Conservation (phyloP, 2,329 filamentous ascomycete species). For the Talaromyces sp. region DNA sequence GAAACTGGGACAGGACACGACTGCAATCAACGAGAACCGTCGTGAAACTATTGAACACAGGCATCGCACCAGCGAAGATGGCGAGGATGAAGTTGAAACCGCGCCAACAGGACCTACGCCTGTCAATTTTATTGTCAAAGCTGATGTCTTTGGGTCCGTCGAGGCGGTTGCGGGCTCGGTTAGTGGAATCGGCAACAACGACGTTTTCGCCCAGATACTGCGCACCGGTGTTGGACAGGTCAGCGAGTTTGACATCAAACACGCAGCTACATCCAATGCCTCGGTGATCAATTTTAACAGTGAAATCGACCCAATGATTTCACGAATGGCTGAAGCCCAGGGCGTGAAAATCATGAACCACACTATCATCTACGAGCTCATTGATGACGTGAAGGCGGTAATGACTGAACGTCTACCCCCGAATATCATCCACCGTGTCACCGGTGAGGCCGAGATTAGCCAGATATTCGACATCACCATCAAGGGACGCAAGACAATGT, state of each 20-base stretch:
- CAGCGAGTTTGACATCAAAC: slow-evolving; percentile 81
- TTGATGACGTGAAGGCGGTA: slow-evolving; percentile 47
- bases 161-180: slow-evolving; percentile 82
- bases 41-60: slow-evolving; percentile 53
- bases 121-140: slow-evolving; percentile 83
- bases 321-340: slow-evolving; percentile 61
- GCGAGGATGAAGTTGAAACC: slow-evolving; percentile 34
- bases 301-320: slow-evolving; percentile 60
- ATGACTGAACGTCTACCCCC: slow-evolving; percentile 67
- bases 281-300: slow-evolving; percentile 85
- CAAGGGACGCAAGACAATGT: slow-evolving; percentile 63
- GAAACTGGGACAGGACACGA: slow-evolving; percentile 61
- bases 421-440: slow-evolving; percentile 61
- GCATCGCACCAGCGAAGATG: slow-evolving; percentile 25
- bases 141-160: slow-evolving; percentile 87
- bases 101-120: slow-evolving; percentile 44
- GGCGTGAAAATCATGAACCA: slow-evolving; percentile 77
- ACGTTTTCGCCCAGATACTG: slow-evolving; percentile 72
- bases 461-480: slow-evolving; percentile 80
- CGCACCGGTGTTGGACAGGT: slow-evolving; percentile 72
- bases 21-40: slow-evolving; percentile 68
- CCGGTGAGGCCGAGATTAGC: slow-evolving; percentile 81
- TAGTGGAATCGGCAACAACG: slow-evolving; percentile 72
- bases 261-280: slow-evolving; percentile 70
- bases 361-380: slow-evolving; percentile 57